Base-by-base conservation (phyloP, 129 eudicot species). In the Flaveria brownii region DNA sequence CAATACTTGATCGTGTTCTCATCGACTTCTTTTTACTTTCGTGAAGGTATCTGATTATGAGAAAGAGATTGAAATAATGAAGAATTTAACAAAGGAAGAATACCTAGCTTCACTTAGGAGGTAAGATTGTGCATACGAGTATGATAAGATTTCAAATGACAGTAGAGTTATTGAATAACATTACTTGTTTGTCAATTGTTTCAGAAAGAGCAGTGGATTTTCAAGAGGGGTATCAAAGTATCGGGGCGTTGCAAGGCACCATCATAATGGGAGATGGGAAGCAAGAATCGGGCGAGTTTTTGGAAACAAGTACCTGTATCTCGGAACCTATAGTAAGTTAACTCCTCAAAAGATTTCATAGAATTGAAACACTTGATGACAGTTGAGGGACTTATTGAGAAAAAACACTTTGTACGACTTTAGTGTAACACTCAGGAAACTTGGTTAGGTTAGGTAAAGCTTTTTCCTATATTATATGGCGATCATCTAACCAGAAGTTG, bases 181-280 rank as follows among this genome's bases (percentile, higher is more conserved):
- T 65, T 16, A 54, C 14, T 68, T 56, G 56, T 13, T 18, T 52
- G 36, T 55, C 17, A 2, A 5, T 71, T 61, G 6, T 63, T 63
- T 12, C 78, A 91, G 97, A 70, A 88, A 80, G 66, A 91, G 97
- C 87, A 91, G 97, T 80, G 97, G 95, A 63, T 91, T 91, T 77
- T 88, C 97, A 33, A 88, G 94, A 85, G 97, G 95, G 28, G 92
- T 88, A n/a, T 91, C 97, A 2, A 91, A 88, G 70, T 88, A 91
- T 82, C 75, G 97, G 77, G 97, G 97, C 54, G 97, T 91, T 4
- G 97, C 97, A 60, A 87, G 94, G 78, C 97, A 91, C 78, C 97
- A 91, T 74, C 97, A 91, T 36, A 91, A 88, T 75, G 97, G 97
- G 70, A 88, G 97, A 83, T 91, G 97, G 94, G 97, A 91, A 83